Percentiles rank a stretch among this genome's conserved stretches.
These are phyloP conservation scores for Physaria fendleri DNA, from an alignment of 345 rosid genomes.

Conservation along the genomic window DNA sequence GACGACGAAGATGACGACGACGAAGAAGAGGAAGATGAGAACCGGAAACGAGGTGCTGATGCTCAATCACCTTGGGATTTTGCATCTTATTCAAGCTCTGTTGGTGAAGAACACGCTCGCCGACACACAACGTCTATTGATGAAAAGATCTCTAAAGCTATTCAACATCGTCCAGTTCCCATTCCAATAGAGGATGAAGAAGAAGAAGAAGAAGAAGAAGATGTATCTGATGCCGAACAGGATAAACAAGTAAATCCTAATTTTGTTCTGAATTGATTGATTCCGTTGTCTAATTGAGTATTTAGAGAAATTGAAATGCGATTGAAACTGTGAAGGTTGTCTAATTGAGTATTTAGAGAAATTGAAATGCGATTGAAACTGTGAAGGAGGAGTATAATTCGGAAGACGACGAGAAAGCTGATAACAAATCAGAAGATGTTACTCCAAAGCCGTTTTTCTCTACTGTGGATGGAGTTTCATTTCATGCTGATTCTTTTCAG, in stretches of 20 bases:
- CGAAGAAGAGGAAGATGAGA: slow-evolving; percentile 32
- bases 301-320: not conserved
- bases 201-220: slow-evolving; percentile 10
- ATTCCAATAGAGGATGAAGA: slow-evolving; percentile 23
- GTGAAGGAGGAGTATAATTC: slow-evolving; percentile 59
- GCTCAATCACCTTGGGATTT: slow-evolving; percentile 92
- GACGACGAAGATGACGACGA: slow-evolving; percentile 27
- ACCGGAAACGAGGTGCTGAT: slow-evolving; percentile 18
- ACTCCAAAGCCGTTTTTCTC: too few species aligned
- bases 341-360: not conserved
- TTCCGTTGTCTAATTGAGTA: not conserved
- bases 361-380: not conserved
- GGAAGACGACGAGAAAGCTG: slow-evolving; percentile 60
- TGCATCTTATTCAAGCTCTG: slow-evolving; percentile 70
- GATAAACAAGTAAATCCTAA: slow-evolving; percentile 53
- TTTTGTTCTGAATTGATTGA: not conserved
- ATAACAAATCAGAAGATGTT: slow-evolving; percentile 30
- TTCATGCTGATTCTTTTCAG: too few species aligned
- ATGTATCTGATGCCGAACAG: slow-evolving; percentile 45
- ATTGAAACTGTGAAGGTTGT: too few species aligned
- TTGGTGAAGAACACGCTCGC: slow-evolving; percentile 86
- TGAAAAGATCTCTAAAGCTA: slow-evolving; percentile 65
- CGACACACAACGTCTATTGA: slow-evolving; percentile 89
- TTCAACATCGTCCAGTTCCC: slow-evolving; percentile 38
- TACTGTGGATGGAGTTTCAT: too few species aligned